These are phyloP conservation scores for Phaeosphaeriaceae sp. DNA, from an alignment of 2,329 filamentous ascomycete species.

Conservation along the genomic window DNA sequence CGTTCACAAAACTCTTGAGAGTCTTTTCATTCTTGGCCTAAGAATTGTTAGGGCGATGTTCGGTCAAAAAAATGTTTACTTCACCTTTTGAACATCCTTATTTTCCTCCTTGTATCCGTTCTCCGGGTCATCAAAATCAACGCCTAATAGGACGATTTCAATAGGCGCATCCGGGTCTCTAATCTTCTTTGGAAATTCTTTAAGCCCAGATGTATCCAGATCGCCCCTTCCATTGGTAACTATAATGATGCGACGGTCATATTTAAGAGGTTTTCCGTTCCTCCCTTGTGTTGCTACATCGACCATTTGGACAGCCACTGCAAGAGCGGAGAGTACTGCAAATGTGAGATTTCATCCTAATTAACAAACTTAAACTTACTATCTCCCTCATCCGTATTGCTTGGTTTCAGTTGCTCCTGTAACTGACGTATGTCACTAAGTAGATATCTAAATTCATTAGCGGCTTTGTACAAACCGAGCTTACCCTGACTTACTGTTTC, in stretches of 20 bases:
- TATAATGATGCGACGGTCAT: conserved; percentile 67
- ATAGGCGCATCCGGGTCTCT: conserved; percentile 71
- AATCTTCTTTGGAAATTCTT: conserved; percentile 74
- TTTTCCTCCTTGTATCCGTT: conserved; percentile 92
- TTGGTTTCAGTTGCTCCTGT: conserved; percentile 69
- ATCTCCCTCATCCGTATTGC: conserved; percentile 73
- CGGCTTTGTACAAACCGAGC: too few relatives aligned
- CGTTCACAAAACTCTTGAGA: conserved; percentile 68
- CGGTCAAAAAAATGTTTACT: neutral
- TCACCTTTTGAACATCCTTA: conserved; percentile 74
- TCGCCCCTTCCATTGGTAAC: conserved; percentile 79
- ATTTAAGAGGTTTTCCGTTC: conserved; percentile 54
- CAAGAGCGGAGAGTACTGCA: conserved; percentile 77
- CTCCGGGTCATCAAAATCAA: conserved; percentile 91
- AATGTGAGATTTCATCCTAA: conserved; percentile 15
- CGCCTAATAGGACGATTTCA: conserved; percentile 78
- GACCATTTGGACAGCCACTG: conserved; percentile 89
- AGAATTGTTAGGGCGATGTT: conserved; percentile 16
- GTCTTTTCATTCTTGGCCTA: conserved; percentile 74
- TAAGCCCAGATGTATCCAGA: conserved; percentile 75
- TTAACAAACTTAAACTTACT: conserved; percentile 51
- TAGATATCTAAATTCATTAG: conserved; percentile 54
- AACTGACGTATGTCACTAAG: conserved; percentile 74
- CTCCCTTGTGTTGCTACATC: conserved; percentile 79
- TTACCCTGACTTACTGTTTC: conserved; percentile 60